Conservation (phyloP, 75 land plant genomes). For the Cunninghamia lanceolata region DNA sequence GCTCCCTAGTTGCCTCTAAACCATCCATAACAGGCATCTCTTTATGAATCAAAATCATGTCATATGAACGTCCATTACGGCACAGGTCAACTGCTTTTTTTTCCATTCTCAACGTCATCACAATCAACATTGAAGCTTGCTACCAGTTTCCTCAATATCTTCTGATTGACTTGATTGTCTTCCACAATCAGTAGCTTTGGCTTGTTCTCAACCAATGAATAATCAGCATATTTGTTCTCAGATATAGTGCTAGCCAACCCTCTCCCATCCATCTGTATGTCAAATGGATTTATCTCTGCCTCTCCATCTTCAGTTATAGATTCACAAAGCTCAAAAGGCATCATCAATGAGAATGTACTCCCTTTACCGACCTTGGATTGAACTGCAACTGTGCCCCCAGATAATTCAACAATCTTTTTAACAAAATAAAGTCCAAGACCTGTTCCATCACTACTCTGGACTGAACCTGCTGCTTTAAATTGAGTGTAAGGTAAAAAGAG, state of each 20-base stretch:
- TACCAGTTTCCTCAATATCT: conserved; percentile 35
- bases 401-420: conserved; percentile 28
- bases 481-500: conserved; percentile 30
- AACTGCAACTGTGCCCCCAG: conserved; percentile 34
- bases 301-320: not conserved
- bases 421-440: conserved; percentile 34
- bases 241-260: not conserved
- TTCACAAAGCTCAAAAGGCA: conserved; percentile 29
- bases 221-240: not conserved
- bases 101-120: conserved; percentile 51
- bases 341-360: conserved; percentile 29
- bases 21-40: conserved; percentile 82
- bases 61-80: conserved; percentile 25
- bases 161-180: conserved; percentile 33
- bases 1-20: too few relatives aligned
- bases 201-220: not conserved
- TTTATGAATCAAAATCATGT: conserved; percentile 52
- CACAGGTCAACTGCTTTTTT: conserved; percentile 49
- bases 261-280: not conserved
- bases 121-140: conserved; percentile 21
- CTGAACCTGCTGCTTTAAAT: conserved; percentile 17
- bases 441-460: conserved; percentile 26
- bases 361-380: conserved; percentile 27
- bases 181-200: conserved; percentile 45
- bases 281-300: not conserved